Evolutionary conservation across 2,329 filamentous ascomycete species (phyloP).

Genomic region (Calonectria fujianensis): DNA sequence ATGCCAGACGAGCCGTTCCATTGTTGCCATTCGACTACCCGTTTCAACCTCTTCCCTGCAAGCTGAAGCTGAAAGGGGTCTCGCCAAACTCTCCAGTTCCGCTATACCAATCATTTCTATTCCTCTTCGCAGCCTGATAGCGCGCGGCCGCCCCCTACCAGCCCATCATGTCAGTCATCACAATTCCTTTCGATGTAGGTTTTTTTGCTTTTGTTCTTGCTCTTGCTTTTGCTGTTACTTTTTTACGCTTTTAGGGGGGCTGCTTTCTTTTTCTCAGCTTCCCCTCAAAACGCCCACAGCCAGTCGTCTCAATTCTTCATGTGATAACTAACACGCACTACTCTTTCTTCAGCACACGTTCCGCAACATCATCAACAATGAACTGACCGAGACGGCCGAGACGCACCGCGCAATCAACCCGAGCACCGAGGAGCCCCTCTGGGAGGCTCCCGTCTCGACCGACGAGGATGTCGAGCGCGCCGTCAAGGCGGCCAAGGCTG

Average conservation of each 20-base stretch:
- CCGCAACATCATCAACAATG: constrained; percentile 59
- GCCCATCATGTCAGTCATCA: constrained; percentile 16
- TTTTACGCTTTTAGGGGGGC: no score
- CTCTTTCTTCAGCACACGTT: constrained; percentile 14
- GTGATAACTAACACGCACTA: constrained; percentile 3
- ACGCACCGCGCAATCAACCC: constrained; percentile 54
- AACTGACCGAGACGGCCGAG: constrained; percentile 44
- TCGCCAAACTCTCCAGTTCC: not conserved
- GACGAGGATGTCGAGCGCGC: constrained; percentile 57
- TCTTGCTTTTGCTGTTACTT: not conserved
- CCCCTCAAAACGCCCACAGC: not conserved
- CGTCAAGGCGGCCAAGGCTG: constrained; percentile 52
- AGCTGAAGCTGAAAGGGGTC: constrained; percentile 1
- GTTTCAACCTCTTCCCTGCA: not conserved
- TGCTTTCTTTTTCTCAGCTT: not conserved
- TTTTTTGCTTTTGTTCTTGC: not conserved
- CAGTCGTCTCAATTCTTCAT: not conserved
- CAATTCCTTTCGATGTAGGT: constrained; percentile 14
- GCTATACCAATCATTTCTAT: constrained; percentile 7
- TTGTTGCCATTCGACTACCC: constrained; percentile 16
- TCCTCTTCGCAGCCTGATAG: not conserved
- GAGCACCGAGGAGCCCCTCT: constrained; percentile 58
- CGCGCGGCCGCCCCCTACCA: not conserved
- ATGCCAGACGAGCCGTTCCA: not conserved
- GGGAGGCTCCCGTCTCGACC: constrained; percentile 55